phyloP scores from a whole-genome alignment of 1,284 basidiomycete genomes.

The Ustilago nuda region DNA sequence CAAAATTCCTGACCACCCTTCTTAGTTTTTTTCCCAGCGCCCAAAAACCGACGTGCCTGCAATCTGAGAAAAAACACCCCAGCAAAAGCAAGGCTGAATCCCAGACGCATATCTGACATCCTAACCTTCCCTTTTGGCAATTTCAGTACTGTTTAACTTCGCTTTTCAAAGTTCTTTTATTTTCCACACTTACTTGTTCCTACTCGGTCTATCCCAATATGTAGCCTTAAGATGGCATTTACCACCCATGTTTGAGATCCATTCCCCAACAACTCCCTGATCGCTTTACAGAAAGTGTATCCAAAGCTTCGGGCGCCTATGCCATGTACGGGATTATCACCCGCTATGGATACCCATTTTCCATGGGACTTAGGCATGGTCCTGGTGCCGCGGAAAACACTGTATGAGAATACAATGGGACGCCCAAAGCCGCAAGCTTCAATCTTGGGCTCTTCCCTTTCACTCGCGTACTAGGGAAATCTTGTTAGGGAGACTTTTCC shows the following conservation, averaged over 20 bases:
- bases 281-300: too few species aligned
- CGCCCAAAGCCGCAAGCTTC: not conserved
- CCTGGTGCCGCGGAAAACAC: not conserved
- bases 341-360: not conserved
- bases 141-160: slow-evolving; percentile 1
- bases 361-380: too few species aligned
- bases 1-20: too few species aligned
- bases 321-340: not conserved
- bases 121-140: slow-evolving; percentile 1
- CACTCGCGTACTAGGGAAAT: not conserved
- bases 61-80: too few species aligned
- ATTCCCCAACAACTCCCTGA: not conserved
- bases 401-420: not conserved
- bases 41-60: too few species aligned
- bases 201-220: not conserved
- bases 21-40: too few species aligned
- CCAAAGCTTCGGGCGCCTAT: too few species aligned
- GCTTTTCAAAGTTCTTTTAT: not conserved
- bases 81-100: too few species aligned
- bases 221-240: not conserved
- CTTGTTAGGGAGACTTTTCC: too few species aligned
- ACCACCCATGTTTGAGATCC: not conserved
- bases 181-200: not conserved
- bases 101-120: too few species aligned
- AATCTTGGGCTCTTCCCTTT: not conserved